Evolutionary conservation across 225 moss, liverwort and hornwort species (phyloP), one percentile per base, ranked within the genome.

Genomic region (Straminergon stramineum): DNA sequence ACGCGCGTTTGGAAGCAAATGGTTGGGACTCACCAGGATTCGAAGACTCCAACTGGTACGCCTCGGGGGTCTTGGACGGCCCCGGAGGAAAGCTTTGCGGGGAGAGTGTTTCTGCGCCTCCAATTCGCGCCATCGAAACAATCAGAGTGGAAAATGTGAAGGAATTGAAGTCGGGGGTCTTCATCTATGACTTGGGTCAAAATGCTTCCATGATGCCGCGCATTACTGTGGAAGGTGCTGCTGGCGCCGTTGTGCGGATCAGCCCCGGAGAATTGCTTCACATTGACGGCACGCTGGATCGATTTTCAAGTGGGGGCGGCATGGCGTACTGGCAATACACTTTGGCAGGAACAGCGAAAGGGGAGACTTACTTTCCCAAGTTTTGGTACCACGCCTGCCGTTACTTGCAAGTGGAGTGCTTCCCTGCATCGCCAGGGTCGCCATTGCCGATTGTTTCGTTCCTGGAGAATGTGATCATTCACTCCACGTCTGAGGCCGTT

Each of bases 161-260:
- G 83, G 83, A 88, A 37, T 71, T 93, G 34, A 83, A 51, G 32
- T 37, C 74, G 43, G 93, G 91, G 34, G 81, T 92, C 45, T 84
- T 79, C 24, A 63, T 93, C 76, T 92, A 92, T 75, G 94, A 94
- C 83, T 88, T 94, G 79, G 93, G 94, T 43, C 94, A 94, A 62
- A 94, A 94, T 84, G 94, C 93, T 61, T 34, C 93, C 80, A 89
- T 94, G 91, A 94, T 94, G 94, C 94, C 94, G 48, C 91, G 83
- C 85, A 69, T 94, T 68, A 90, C 68, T 69, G 93, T 94, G 45
- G 58, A 65, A 64, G 94, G 94, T 41, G 82, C 61, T 79, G 62
- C 89, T 23, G 94, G 94, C 45, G 87, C 90, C 34, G 32, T 88
- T 58, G 94, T 94, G 89, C 89, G 90, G 63, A 93, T 94, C 83